Evolutionary conservation across 2,329 filamentous ascomycete genomes (phyloP).

Genomic region (Fusarium poae): DNA sequence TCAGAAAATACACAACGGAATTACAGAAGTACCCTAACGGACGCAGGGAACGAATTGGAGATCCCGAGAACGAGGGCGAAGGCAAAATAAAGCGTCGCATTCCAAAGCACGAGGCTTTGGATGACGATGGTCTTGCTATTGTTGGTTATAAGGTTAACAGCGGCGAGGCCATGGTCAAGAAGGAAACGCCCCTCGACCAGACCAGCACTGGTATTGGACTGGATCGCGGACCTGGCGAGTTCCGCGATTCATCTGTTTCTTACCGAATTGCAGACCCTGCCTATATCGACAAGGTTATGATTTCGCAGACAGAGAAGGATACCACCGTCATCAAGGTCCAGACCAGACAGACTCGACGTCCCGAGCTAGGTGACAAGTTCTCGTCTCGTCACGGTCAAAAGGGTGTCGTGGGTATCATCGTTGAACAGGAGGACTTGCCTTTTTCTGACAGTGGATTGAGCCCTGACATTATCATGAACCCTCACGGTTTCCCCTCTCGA

Average conservation of each 20-base stretch:
- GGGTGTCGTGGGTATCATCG: slow-evolving; percentile 96
- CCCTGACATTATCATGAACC: slow-evolving; percentile 99
- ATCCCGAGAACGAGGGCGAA: slow-evolving; percentile 67
- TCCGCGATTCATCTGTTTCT: slow-evolving; percentile 76
- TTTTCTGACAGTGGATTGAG: slow-evolving; percentile 91
- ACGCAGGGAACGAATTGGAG: slow-evolving; percentile 74
- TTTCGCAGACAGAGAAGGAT: slow-evolving; percentile 89
- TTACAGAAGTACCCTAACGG: slow-evolving; percentile 92
- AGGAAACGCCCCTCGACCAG: slow-evolving; percentile 85
- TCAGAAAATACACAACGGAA: slow-evolving; percentile 90
- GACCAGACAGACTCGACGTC: slow-evolving; percentile 93
- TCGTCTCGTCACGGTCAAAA: slow-evolving; percentile 98
- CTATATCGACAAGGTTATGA: slow-evolving; percentile 97
- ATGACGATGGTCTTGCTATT: slow-evolving; percentile 87
- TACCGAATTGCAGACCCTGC: slow-evolving; percentile 88
- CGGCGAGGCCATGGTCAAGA: slow-evolving; percentile 91
- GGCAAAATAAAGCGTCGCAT: slow-evolving; percentile 72
- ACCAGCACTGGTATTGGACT: slow-evolving; percentile 77
- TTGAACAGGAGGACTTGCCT: slow-evolving; percentile 96
- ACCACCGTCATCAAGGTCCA: slow-evolving; percentile 92
- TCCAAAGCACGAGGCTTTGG: slow-evolving; percentile 79
- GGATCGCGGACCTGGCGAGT: slow-evolving; percentile 72
- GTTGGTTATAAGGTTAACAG: slow-evolving; percentile 83
- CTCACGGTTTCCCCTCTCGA: slow-evolving; percentile 98
- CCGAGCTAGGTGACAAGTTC: slow-evolving; percentile 98